phyloP scores from a whole-genome alignment of 2,329 filamentous ascomycete genomes.

The Blastomyces percursus region DNA sequence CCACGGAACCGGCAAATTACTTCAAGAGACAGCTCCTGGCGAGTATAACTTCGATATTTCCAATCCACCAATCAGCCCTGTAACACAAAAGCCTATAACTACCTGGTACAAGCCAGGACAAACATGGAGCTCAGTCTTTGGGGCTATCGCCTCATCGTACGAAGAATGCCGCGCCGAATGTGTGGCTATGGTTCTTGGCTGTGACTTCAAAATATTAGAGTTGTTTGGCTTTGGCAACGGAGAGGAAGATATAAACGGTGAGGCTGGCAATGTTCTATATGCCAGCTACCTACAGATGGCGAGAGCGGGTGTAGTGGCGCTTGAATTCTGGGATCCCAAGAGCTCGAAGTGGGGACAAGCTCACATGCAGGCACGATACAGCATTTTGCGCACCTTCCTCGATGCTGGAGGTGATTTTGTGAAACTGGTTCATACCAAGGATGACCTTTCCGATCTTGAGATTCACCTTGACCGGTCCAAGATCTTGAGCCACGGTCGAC shows the following conservation, averaged over 20 bases:
- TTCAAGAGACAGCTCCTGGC: constrained; percentile 76
- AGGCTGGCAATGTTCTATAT: constrained; percentile 80
- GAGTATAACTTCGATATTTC: constrained; percentile 78
- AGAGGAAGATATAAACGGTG: constrained; percentile 55
- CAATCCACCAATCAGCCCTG: constrained; percentile 69
- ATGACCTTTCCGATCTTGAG: constrained; percentile 67
- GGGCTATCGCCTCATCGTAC: constrained; percentile 73
- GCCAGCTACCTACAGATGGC: constrained; percentile 88
- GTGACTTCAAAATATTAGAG: constrained; percentile 76
- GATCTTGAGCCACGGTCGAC: constrained; percentile 71
- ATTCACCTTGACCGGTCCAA: constrained; percentile 77
- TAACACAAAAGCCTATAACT: constrained; percentile 64
- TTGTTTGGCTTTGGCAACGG: constrained; percentile 89
- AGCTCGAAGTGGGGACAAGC: constrained; percentile 83
- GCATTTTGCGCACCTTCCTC: constrained; percentile 66
- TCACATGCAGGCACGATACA: constrained; percentile 85
- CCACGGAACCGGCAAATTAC: constrained; percentile 84
- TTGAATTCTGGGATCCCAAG: constrained; percentile 94
- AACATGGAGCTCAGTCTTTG: constrained; percentile 90
- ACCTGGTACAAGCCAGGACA: constrained; percentile 93
- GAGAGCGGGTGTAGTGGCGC: constrained; percentile 71
- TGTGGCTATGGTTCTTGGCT: constrained; percentile 81
- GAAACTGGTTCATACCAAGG: constrained; percentile 61
- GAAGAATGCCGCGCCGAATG: constrained; percentile 93
- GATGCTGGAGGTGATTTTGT: constrained; percentile 80